These are phyloP conservation scores for Bipolaris zeicola DNA, from an alignment of 2,329 filamentous ascomycete genomes.

Conservation along the genomic window DNA sequence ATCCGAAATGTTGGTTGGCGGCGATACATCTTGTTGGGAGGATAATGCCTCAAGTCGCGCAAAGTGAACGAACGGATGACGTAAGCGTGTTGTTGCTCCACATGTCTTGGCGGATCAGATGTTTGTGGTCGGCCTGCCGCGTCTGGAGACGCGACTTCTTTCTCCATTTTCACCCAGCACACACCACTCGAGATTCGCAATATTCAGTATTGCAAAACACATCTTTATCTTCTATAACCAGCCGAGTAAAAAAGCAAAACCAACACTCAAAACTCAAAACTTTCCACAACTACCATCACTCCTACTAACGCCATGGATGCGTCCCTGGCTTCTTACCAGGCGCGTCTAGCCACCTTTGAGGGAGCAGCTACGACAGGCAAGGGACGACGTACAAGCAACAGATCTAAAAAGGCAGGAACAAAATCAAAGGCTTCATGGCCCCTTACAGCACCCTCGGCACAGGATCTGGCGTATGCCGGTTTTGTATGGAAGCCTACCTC, in stretches of 20 bases:
- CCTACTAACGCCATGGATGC: slow-evolving; percentile 33
- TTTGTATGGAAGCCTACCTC: slow-evolving; percentile 84
- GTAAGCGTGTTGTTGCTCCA: slow-evolving; percentile 25
- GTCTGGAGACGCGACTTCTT: slow-evolving; percentile 20
- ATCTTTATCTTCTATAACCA: not conserved
- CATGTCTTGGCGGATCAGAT: slow-evolving; percentile 15
- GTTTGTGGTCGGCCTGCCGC: slow-evolving; percentile 17
- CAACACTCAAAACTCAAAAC: slow-evolving; percentile 1
- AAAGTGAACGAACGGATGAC: slow-evolving; percentile 29
- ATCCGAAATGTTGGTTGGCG: slow-evolving; percentile 36
- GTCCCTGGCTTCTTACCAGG: slow-evolving; percentile 68
- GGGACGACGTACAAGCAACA: slow-evolving; percentile 73
- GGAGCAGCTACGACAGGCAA: slow-evolving; percentile 61
- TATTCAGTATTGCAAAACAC: slow-evolving; percentile 1
- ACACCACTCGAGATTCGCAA: slow-evolving; percentile 9
- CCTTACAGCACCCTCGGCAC: slow-evolving; percentile 69
- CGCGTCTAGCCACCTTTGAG: slow-evolving; percentile 81
- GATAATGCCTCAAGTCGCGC: slow-evolving; percentile 27
- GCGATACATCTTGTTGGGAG: slow-evolving; percentile 40
- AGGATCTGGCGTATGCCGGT: slow-evolving; percentile 84
- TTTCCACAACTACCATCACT: not conserved
- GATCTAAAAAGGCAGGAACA: slow-evolving; percentile 59
- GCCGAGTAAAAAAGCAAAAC: not conserved
- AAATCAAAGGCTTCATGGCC: slow-evolving; percentile 67
- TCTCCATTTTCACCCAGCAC: slow-evolving; percentile 10